A percentile compares a stretch with the other conserved stretches of the same genome.
Evolutionary conservation across 345 rosid species (phyloP).

Genomic region (Citrus cavaleriei): DNA sequence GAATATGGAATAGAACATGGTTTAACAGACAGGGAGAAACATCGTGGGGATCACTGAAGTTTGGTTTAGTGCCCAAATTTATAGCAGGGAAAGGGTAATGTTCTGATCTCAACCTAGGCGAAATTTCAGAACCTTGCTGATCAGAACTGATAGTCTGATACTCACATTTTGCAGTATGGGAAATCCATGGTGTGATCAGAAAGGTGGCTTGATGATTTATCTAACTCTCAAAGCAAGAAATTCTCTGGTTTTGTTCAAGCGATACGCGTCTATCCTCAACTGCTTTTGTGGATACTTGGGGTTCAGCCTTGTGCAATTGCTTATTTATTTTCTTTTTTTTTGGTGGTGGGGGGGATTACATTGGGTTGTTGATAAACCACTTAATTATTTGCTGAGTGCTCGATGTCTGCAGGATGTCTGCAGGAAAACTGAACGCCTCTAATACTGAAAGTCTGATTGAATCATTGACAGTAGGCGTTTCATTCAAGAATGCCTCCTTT

Average conservation of each 20-base stretch:
- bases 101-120: neutral
- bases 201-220: slow-evolving; percentile 1
- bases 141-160: neutral
- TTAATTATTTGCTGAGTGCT: neutral
- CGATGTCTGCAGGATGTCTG: neutral
- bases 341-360: slow-evolving; percentile 1
- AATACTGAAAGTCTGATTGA: neutral
- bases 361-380: slow-evolving; percentile 15
- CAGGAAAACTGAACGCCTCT: neutral
- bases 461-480: neutral
- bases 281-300: slow-evolving; percentile 5
- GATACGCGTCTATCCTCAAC: slow-evolving; percentile 5
- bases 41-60: slow-evolving; percentile 17
- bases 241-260: slow-evolving; percentile 9
- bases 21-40: slow-evolving; percentile 27
- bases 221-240: neutral
- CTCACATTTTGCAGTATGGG: slow-evolving; percentile 5
- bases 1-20: slow-evolving; percentile 45
- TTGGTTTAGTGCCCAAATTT: neutral
- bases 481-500: neutral
- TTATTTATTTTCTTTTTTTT: neutral
- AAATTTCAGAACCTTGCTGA: neutral
- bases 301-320: slow-evolving; percentile 14
- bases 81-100: neutral
- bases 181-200: slow-evolving; percentile 2